These are phyloP conservation scores for Phaseolus lunatus DNA, from an alignment of 306 rosid species.

Conservation along the genomic window DNA sequence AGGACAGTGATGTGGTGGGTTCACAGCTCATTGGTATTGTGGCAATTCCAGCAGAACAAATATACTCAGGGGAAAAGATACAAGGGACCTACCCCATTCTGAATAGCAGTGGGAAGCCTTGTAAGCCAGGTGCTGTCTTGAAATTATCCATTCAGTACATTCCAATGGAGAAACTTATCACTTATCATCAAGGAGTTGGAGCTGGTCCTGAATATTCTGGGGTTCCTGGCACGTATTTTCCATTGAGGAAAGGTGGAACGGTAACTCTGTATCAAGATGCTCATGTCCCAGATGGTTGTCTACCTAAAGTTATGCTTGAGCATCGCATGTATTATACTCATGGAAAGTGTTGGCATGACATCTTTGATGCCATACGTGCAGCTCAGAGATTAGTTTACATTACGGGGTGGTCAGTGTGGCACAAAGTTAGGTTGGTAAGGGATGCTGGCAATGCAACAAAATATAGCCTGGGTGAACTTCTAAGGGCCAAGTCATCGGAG, in stretches of 20 bases:
- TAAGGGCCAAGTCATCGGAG: conserved; percentile 87
- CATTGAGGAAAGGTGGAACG: conserved; percentile 83
- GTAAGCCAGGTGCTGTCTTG: conserved; percentile 81
- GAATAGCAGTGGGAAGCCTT: conserved; percentile 80
- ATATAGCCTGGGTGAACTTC: conserved; percentile 73
- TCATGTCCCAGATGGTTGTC: conserved; percentile 81
- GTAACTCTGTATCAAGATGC: conserved; percentile 97
- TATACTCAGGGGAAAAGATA: conserved; percentile 65
- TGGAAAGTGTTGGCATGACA: conserved; percentile 91
- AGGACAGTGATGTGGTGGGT: conserved; percentile 96
- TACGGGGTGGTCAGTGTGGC: conserved; percentile 99
- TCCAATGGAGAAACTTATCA: conserved; percentile 73
- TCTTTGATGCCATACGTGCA: conserved; percentile 74
- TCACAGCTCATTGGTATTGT: conserved; percentile 84
- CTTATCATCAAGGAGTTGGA: conserved; percentile 85
- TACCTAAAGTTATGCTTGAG: conserved; percentile 74
- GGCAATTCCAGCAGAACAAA: conserved; percentile 80
- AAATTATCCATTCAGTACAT: conserved; percentile 76
- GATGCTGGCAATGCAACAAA: conserved; percentile 59
- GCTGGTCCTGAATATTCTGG: conserved; percentile 88
- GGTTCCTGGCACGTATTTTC: conserved; percentile 95
- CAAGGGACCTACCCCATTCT: conserved; percentile 83
- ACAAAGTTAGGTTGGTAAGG: conserved; percentile 78
- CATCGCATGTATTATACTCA: conserved; percentile 69
- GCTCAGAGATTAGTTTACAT: conserved; percentile 83